Conservation (phyloP, 2,329 filamentous ascomycete genomes). For the Myotisia sp. region DNA sequence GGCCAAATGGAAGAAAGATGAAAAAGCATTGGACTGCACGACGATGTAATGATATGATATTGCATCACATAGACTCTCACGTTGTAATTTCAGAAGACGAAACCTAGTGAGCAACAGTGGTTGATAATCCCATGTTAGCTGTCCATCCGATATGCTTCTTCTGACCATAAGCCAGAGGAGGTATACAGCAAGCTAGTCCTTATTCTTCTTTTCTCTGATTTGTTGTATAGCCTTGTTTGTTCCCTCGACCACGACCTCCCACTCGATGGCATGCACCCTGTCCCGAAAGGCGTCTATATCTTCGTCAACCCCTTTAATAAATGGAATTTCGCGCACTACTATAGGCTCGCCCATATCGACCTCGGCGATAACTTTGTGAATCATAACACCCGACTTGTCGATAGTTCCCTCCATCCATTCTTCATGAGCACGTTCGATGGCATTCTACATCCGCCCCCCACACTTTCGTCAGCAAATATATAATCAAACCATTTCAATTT, state of each 20-base stretch:
- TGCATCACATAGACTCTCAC: too few relatives aligned
- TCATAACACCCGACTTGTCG: constrained; percentile 66
- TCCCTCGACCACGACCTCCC: constrained; percentile 64
- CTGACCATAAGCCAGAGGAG: too few relatives aligned
- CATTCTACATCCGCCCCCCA: constrained; percentile 32
- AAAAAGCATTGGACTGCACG: too few relatives aligned
- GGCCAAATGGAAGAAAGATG: too few relatives aligned
- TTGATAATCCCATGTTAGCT: too few relatives aligned
- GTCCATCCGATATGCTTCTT: too few relatives aligned
- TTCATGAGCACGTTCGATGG: constrained; percentile 63
- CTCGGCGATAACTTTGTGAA: constrained; percentile 66
- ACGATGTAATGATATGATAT: too few relatives aligned
- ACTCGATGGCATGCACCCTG: constrained; percentile 63
- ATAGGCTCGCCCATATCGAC: constrained; percentile 70
- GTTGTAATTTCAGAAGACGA: too few relatives aligned
- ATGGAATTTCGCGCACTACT: constrained; percentile 52
- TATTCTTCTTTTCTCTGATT: constrained; percentile 17
- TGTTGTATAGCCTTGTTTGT: constrained; percentile 28
- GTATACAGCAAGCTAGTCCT: too few relatives aligned
- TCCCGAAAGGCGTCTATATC: constrained; percentile 51
- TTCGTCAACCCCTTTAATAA: constrained; percentile 47
- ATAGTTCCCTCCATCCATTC: constrained; percentile 57
- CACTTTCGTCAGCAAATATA: too few relatives aligned
- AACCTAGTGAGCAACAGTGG: too few relatives aligned
- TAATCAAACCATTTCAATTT: too few relatives aligned